Evolutionary conservation across 2,329 filamentous ascomycete species (phyloP).

Genomic region (Arthrobotrys pseudoclavata): DNA sequence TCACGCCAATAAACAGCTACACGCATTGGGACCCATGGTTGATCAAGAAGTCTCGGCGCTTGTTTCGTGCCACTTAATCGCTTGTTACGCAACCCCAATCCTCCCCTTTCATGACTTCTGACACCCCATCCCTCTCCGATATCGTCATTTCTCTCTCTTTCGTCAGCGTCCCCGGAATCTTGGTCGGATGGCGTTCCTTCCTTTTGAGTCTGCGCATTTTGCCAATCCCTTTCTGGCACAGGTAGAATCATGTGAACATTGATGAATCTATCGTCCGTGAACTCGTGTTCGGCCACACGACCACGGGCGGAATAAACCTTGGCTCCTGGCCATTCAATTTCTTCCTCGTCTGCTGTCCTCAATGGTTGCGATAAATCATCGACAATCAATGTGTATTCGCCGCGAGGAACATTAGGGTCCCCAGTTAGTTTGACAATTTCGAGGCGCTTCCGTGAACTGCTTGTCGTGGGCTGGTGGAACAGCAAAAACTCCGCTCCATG

Average conservation of each 20-base stretch:
- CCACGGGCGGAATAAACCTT: slow-evolving; percentile 42
- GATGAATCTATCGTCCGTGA: slow-evolving; percentile 29
- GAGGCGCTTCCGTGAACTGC: slow-evolving; percentile 71
- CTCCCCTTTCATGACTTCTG: slow-evolving; percentile 35
- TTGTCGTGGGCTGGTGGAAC: slow-evolving; percentile 79
- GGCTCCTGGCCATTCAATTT: slow-evolving; percentile 53
- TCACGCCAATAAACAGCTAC: slow-evolving; percentile 43
- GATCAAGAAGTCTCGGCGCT: slow-evolving; percentile 10
- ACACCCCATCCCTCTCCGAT: slow-evolving; percentile 44
- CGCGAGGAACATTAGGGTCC: slow-evolving; percentile 88
- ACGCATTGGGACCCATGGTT: slow-evolving; percentile 43
- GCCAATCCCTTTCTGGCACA: slow-evolving; percentile 40
- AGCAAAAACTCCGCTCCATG: slow-evolving; percentile 92
- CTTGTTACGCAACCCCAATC: neutral
- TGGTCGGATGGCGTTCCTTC: neutral
- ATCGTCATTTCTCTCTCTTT: slow-evolving; percentile 16
- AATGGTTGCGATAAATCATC: slow-evolving; percentile 73
- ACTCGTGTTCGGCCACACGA: slow-evolving; percentile 29
- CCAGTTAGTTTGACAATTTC: slow-evolving; percentile 93
- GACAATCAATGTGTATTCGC: slow-evolving; percentile 84
- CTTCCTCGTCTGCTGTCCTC: slow-evolving; percentile 39
- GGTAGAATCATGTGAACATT: slow-evolving; percentile 46
- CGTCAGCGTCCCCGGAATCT: neutral
- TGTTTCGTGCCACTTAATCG: slow-evolving; percentile 3
- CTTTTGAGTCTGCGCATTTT: slow-evolving; percentile 1